A percentile compares a stretch with the other conserved stretches of the same genome.
Evolutionary conservation across 1,284 basidiomycete species (phyloP).

Genomic region (Volvariella volvacea): DNA sequence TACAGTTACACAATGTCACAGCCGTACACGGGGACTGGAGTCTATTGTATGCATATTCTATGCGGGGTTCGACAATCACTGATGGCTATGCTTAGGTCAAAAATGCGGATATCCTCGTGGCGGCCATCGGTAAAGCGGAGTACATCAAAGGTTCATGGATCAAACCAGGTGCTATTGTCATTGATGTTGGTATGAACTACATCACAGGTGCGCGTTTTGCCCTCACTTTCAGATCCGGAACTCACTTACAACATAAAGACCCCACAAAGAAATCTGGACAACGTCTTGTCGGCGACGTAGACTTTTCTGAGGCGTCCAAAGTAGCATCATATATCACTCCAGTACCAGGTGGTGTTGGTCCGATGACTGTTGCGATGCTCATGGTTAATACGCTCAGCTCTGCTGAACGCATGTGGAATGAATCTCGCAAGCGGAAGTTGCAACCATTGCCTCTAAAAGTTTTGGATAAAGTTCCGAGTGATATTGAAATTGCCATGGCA

Average conservation of each 20-base stretch:
- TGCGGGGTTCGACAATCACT: constrained; percentile 18
- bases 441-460: constrained; percentile 78
- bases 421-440: constrained; percentile 59
- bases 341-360: constrained; percentile 97
- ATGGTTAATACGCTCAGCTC: constrained; percentile 93
- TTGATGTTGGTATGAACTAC: constrained; percentile 98
- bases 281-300: constrained; percentile 94
- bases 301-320: constrained; percentile 71
- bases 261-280: constrained; percentile 89
- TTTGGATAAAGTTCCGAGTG: constrained; percentile 84
- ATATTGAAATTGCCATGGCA: constrained; percentile 95
- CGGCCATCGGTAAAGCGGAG: constrained; percentile 89
- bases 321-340: constrained; percentile 93
- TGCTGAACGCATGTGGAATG: constrained; percentile 77
- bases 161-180: constrained; percentile 90
- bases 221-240: constrained; percentile 4
- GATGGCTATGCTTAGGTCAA: constrained; percentile 47
- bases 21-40: constrained; percentile 78
- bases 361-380: constrained; percentile 98
- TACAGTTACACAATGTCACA: constrained; percentile 98
- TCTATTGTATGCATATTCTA: constrained; percentile 70
- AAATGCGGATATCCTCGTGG: constrained; percentile 87
- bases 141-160: constrained; percentile 94
- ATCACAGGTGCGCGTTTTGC: constrained; percentile 60
- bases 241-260: constrained; percentile 1